Evolutionary conservation across 148 eudicot species (phyloP).

Genomic region (Camellia sinensis): DNA sequence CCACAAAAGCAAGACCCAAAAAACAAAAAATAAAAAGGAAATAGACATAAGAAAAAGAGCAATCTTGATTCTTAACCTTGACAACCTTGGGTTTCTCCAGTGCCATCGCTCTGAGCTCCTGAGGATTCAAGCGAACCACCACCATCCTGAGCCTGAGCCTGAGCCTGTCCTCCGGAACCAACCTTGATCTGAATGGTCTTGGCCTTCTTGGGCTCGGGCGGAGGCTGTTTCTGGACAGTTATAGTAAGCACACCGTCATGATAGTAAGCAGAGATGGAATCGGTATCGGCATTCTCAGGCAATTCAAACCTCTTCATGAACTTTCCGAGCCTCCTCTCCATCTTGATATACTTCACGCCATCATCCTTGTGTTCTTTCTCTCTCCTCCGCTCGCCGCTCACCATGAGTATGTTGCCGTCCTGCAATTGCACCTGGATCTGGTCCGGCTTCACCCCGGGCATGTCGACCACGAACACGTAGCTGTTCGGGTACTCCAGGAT

Average conservation of each 20-base stretch:
- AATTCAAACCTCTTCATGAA: slow-evolving; percentile 71
- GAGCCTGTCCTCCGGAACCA: slow-evolving; percentile 21
- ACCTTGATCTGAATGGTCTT: slow-evolving; percentile 62
- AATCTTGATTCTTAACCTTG: too few species aligned
- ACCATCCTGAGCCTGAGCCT: background rate
- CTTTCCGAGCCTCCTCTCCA: slow-evolving; percentile 77
- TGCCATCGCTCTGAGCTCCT: too few species aligned
- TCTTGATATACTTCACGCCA: slow-evolving; percentile 56
- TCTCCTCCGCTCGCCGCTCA: slow-evolving; percentile 59
- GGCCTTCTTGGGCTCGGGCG: slow-evolving; percentile 72
- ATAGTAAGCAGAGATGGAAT: slow-evolving; percentile 46
- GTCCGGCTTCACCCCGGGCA: slow-evolving; percentile 62
- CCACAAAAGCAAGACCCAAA: too few species aligned
- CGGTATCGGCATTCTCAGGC: slow-evolving; percentile 67
- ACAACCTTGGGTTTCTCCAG: background rate
- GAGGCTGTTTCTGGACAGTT: slow-evolving; percentile 59
- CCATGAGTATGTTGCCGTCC: slow-evolving; percentile 57
- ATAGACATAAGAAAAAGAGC: too few species aligned
- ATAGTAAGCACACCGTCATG: slow-evolving; percentile 70
- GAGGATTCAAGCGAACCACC: background rate
- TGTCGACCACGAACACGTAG: slow-evolving; percentile 62
- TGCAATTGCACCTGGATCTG: slow-evolving; percentile 64
- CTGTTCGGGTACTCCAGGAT: slow-evolving; percentile 54
- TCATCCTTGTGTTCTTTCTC: slow-evolving; percentile 40
- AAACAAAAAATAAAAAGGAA: too few species aligned